Evolutionary conservation across 257 asterid genomes (phyloP), one percentile per base, ranked within the genome.

Genomic region (Linderniella brevidens): DNA sequence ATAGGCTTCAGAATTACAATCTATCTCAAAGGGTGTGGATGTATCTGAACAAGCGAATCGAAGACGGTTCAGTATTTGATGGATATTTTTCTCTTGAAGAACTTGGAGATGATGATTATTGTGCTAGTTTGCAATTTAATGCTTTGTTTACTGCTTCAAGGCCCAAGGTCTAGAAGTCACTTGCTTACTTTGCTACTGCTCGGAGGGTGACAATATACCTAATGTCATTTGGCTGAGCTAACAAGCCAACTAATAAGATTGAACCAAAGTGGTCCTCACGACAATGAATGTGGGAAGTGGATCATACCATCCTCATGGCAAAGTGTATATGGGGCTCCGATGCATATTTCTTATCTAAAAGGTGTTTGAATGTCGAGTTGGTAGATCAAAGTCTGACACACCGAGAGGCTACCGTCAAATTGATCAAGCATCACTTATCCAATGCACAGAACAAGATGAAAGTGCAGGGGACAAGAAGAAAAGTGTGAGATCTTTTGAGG

Each of bases 121-220:
- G 51, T 48, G 73, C 98, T 57, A 88, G 93, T 64, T 73, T 84
- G 74, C 98, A 95, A 56, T 88, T 84, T 65, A 90, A 93, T 48
- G 90, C 98, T 5, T 75, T 84, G 29, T 88, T 88, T 69, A 80
- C 98, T 74, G 90, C 67, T 71, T 84, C 58, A n/a, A n/a, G 98
- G 95, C 92, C 46, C 80, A 74, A 72, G 98, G 93, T 52, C 13
- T 88, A 60, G 80, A 84, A 59, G 94, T 76, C 39, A 88, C 95
- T 50, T 84, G 98, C 77, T 60, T 88, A 54, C 58, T 84, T 16
- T 84, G 93, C 65, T 88, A 84, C 72, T 88, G 98, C 71, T 88
- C 98, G 41, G 98, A 88, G 68, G 95, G 98, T 55, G 98, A 88
- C 72, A 88, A 84, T 44, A 78, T 75, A 51, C 82, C 94, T 6